Base-by-base conservation (phyloP, 2,329 filamentous ascomycete genomes). In the Neocatenulostroma microsporum region DNA sequence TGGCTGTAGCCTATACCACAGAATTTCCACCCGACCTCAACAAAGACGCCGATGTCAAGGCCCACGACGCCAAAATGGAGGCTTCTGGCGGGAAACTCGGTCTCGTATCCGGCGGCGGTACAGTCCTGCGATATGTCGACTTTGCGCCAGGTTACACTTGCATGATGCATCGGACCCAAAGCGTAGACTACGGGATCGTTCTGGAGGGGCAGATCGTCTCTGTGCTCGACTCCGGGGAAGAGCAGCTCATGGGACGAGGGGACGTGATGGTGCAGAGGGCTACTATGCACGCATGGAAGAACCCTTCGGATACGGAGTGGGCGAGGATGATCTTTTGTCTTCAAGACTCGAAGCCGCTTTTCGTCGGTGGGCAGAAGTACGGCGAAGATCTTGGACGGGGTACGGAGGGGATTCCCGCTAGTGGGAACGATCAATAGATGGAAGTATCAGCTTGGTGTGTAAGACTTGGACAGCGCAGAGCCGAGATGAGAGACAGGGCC, bases 1-100 rank as follows among this genome's bases (percentile, higher is more conserved):
- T 74, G 53, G 60, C 60, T 13, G 66, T 74, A 19, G 64, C 62
- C 41, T 76, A 72, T 57, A 68, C 69, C 3, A 70, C 73, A 10
- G 60, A 62, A 34, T 68, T 68, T 34, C 71, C 72, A 1, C 62
- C 68, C 20, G 51, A 67, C 32, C 57, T 76, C 37, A 61, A 63
- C 46, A 47, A 56, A 17, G 62, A 70, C 41, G 49, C 58, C 37
- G 72, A 77, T 49, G 57, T 76, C 15, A 46, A 53, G 7, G 56
- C 60, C 7, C 73, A 75, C 53, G 53, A 62, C 21, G 44, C 50
- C 25, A 67, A 66, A 42, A 57, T 73, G 26, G 46, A 55, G 11
- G 41, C 34, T 15, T 41, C 49, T 3, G 45, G 44, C 11, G 53
- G 56, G 15, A 61, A 67, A 2, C 69, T 73, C 0, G 72, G 72